A percentile compares a stretch with the other conserved stretches of the same genome.
Conservation (phyloP, 2,329 filamentous ascomycete species). For the Colletotrichum orbiculare region DNA sequence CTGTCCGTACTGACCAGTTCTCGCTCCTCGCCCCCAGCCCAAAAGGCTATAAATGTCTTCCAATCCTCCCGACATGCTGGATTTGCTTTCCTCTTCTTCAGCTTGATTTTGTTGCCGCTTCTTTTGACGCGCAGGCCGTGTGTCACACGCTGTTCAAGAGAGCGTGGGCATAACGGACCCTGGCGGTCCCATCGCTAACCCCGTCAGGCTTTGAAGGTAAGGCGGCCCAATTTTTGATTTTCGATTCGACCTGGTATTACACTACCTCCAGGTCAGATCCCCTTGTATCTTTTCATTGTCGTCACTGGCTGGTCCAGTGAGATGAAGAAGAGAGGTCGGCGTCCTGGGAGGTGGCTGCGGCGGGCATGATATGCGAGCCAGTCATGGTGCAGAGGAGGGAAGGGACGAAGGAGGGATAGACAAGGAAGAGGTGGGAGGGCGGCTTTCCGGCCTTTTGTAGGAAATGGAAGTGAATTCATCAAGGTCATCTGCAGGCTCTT, state of each 20-base stretch:
- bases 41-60: not conserved
- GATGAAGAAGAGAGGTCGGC: constrained; percentile 6
- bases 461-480: not conserved
- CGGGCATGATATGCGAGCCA: not conserved
- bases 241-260: constrained; percentile 4
- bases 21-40: not conserved
- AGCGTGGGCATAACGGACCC: not conserved
- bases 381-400: not conserved
- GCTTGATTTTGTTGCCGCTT: not conserved
- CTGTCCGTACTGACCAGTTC: not conserved
- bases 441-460: not conserved
- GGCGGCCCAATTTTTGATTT: constrained; percentile 1
- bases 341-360: not conserved
- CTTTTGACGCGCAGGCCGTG: not conserved
- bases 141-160: not conserved
- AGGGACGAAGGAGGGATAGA: constrained; percentile 3
- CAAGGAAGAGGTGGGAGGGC: constrained; percentile 1
- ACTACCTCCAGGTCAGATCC: not conserved
- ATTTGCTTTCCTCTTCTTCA: not conserved
- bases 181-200: not conserved
- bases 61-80: not conserved
- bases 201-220: not conserved
- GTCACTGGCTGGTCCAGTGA: not conserved
- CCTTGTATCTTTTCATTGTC: constrained; percentile 1
- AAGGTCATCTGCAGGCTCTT: not conserved